Evolutionary conservation across 345 rosid species (phyloP).

Genomic region (Citrus trifoliata): DNA sequence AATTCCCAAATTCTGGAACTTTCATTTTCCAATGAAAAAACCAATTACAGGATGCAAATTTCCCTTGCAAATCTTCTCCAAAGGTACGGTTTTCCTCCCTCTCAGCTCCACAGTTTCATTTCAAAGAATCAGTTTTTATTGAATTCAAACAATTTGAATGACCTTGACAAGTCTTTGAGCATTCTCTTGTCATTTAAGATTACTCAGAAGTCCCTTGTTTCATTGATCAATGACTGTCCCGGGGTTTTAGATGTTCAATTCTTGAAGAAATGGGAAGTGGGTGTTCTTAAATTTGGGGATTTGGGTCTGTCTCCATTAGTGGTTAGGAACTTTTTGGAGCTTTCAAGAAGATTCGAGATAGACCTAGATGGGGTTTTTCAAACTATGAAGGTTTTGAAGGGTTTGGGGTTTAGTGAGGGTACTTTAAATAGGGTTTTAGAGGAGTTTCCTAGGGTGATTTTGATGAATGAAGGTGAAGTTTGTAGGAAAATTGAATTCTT

Average conservation of each 20-base stretch:
- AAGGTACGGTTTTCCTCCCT: constrained; percentile 65
- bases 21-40: constrained; percentile 20
- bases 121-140: constrained; percentile 35
- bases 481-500: constrained; percentile 47
- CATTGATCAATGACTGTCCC: constrained; percentile 60
- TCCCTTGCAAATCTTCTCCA: constrained; percentile 59
- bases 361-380: constrained; percentile 42
- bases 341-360: constrained; percentile 45
- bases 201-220: constrained; percentile 48
- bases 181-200: constrained; percentile 52
- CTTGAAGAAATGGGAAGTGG: constrained; percentile 54
- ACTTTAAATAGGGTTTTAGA: constrained; percentile 46
- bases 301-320: constrained; percentile 32
- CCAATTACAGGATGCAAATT: constrained; percentile 40
- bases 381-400: constrained; percentile 37
- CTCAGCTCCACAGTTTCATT: constrained; percentile 48
- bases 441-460: constrained; percentile 48
- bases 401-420: constrained; percentile 56
- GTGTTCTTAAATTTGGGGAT: constrained; percentile 22
- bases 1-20: not conserved
- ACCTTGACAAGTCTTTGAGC: constrained; percentile 52
- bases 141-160: constrained; percentile 37
- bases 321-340: constrained; percentile 43
- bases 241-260: constrained; percentile 55
- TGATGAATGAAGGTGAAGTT: constrained; percentile 45